Conservation (phyloP, 2,329 filamentous ascomycete genomes). For the Trichoderma endophyticum region DNA sequence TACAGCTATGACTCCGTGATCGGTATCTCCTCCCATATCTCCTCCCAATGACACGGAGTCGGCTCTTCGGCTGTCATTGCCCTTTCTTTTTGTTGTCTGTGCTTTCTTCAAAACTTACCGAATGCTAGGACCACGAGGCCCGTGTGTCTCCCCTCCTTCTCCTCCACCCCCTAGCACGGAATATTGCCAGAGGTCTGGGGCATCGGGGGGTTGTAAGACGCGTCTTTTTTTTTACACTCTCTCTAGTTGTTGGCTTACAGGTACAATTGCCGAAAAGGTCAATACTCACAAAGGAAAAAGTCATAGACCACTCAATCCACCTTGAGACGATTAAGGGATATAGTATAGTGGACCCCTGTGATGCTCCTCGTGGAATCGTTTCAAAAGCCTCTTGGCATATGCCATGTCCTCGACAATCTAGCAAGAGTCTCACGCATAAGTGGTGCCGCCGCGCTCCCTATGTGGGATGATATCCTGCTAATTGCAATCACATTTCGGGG, state of each 20-base stretch:
- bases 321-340: constrained; percentile 10
- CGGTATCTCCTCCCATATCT: not conserved
- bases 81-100: not conserved
- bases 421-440: not conserved
- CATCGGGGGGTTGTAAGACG: constrained; percentile 1
- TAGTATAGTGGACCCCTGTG: not conserved
- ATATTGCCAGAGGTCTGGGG: not conserved
- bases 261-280: not conserved
- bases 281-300: not conserved
- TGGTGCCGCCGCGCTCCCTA: not conserved
- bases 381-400: not conserved
- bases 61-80: not conserved
- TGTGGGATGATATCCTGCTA: not conserved
- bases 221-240: not conserved
- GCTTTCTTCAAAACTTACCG: constrained; percentile 6
- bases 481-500: not conserved
- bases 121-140: constrained; percentile 14
- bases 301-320: not conserved
- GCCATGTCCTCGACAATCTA: constrained; percentile 1
- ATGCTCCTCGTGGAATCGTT: not conserved
- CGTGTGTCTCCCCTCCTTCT: constrained; percentile 2
- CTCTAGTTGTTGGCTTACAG: not conserved
- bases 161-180: not conserved
- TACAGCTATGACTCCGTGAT: not conserved
- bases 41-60: not conserved